Evolutionary conservation across 2,329 filamentous ascomycete genomes (phyloP), one percentile per base, ranked within the genome.

Genomic region (Aciculosporium take): DNA sequence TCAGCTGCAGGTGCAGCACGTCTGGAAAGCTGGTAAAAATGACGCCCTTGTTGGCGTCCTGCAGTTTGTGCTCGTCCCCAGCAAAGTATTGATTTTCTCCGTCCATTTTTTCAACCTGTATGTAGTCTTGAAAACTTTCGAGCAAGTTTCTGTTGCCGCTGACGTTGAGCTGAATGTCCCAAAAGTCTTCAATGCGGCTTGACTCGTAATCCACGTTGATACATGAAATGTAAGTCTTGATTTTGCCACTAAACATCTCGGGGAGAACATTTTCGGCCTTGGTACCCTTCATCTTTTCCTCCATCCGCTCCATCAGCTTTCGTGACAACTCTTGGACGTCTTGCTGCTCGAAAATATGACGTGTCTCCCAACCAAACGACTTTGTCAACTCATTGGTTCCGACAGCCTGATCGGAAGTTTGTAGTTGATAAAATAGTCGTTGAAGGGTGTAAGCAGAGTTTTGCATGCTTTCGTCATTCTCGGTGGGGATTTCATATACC

Each of bases 21-120:
- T 93, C 84, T 1, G 91, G 91, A 56, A 96, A 96, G 53, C 80
- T 84, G 57, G 87, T 85, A 58, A 98, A 98, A 47, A 98, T 95
- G 50, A 95, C 91, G 40, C 91, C 91, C 62, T 98, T 98, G 67
- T 86, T 88, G 39, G 91, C 91, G 58, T 98, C 91, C 58, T 98
- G 91, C 31, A 96, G 71, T 53, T 91, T 91, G 65, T 84, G 81
- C 37, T 91, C 79, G 52, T 94, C 83, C 37, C 83, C 81, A 1
- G 91, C 91, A 59, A 86, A 91, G 57, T 98, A 98, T 60, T 96
- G 94, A 67, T 98, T 98, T 59, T 98, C 93, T 31, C 91, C 91
- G 50, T 96, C 88, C 61, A 98, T 81, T 27, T 88, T 94, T 62
- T 98, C 91, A 28, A 95, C 89, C 55, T 94, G 81, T 51, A 98